These are phyloP conservation scores for Lecanosticta acicola DNA, from an alignment of 2,329 filamentous ascomycete species.

Conservation along the genomic window DNA sequence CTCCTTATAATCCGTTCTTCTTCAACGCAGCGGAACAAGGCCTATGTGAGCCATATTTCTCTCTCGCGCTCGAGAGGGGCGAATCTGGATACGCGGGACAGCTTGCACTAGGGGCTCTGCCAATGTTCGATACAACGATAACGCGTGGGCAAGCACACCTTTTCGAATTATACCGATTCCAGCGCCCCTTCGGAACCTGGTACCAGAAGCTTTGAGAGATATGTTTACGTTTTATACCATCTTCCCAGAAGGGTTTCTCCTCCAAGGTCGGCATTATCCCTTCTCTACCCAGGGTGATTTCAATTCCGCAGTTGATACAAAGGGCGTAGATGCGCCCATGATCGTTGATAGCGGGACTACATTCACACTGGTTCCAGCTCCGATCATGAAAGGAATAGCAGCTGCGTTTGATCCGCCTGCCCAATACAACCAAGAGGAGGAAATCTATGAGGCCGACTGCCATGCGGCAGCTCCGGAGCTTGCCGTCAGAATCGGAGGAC, in stretches of 20 bases:
- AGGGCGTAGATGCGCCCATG: conserved; percentile 2
- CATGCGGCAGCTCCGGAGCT: conserved; percentile 36
- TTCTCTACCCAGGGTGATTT: background rate
- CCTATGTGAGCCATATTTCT: conserved; percentile 41
- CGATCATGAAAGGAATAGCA: conserved; percentile 35
- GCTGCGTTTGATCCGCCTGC: conserved; percentile 40
- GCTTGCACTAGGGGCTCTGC: conserved; percentile 45
- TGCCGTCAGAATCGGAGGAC: conserved; percentile 35
- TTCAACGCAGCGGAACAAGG: conserved; percentile 42
- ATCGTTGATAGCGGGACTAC: conserved; percentile 42
- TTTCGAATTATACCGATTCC: conserved; percentile 1
- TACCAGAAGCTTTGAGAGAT: conserved; percentile 2
- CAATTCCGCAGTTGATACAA: background rate
- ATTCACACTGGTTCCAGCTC: conserved; percentile 37
- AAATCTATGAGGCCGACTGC: conserved; percentile 38
- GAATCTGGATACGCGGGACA: conserved; percentile 34
- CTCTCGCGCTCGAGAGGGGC: conserved; percentile 38
- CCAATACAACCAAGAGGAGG: conserved; percentile 24
- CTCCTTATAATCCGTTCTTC: conserved; percentile 39
- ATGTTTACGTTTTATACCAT: conserved; percentile 36
- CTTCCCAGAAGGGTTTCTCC: conserved; percentile 27
- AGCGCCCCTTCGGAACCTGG: conserved; percentile 6
- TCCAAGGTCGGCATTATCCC: background rate
- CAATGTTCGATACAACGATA: conserved; percentile 18
- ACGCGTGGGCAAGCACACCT: conserved; percentile 3